These are phyloP conservation scores for Ustulina deusta DNA, from an alignment of 2,329 filamentous ascomycete species.

Conservation along the genomic window DNA sequence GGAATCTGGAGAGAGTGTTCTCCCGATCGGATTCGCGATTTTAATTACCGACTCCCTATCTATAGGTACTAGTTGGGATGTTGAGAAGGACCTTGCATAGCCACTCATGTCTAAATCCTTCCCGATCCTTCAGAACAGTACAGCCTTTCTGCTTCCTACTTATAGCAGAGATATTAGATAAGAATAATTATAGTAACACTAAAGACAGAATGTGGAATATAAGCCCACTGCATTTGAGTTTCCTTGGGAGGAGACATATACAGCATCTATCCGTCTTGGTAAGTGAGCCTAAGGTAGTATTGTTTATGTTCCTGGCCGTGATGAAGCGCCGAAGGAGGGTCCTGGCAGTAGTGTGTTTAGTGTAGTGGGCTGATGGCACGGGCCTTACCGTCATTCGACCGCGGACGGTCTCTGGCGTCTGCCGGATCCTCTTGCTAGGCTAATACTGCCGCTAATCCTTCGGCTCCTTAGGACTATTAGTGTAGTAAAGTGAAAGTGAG, in stretches of 20 bases:
- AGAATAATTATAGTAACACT: slow-evolving; percentile 5
- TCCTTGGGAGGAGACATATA: background rate
- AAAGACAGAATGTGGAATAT: background rate
- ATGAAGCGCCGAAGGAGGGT: background rate
- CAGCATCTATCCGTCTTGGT: background rate
- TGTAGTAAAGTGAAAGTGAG: background rate
- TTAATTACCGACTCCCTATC: slow-evolving; percentile 1
- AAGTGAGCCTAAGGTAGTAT: background rate
- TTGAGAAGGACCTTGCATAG: slow-evolving; percentile 3
- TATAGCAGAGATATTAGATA: background rate
- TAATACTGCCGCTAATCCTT: slow-evolving; percentile 11
- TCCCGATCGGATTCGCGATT: background rate
- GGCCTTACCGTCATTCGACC: background rate
- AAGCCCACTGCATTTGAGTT: background rate
- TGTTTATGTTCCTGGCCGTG: background rate
- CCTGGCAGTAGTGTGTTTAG: too few relatives aligned
- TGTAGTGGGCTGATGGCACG: background rate
- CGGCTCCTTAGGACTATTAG: too few relatives aligned
- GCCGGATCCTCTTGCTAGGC: slow-evolving; percentile 2
- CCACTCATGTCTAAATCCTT: slow-evolving; percentile 8
- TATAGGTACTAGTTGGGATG: background rate
- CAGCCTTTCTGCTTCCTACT: background rate
- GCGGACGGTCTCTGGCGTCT: background rate
- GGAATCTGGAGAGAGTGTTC: too few relatives aligned
- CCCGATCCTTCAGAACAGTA: background rate